Base-by-base conservation (phyloP, 2,329 filamentous ascomycete genomes). In the Dothideomycetes sp. region DNA sequence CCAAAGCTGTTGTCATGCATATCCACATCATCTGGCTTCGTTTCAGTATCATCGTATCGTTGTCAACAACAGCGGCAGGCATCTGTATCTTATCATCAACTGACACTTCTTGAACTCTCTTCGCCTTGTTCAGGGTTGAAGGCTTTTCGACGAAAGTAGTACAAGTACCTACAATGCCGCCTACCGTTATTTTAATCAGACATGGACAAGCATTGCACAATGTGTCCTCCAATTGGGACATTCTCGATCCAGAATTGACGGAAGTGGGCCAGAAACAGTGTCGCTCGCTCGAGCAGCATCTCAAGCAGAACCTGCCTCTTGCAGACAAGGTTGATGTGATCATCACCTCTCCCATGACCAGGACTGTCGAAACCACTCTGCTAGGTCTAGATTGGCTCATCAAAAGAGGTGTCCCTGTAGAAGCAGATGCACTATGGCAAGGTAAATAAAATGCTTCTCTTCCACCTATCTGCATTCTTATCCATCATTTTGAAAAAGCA, bases 391-490 rank as follows among this genome's bases (percentile, higher is more conserved):
- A 72, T 48, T 80, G 71, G 68, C 61, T 82, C 32, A 63, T 76
- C 34, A 66, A 71, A 15, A 60, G 58, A 30, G 73, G 73, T 1
- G 62, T 78, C 15, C 67, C 64, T 32, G 65, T 81, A 17, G 59
- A 71, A 33, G 70, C 73, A 1, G 68, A 76, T 51, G 76, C 79
- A 4, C 67, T 68, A 41, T 83, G 79, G 79, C 79, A 83, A 64
- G 74, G 74, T 77, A 56, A 41, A 52, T 51, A 7, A 24, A 33
- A 12, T 29, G 36, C 12, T 12, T 19, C 11, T 35, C 17, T 19
- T 24, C 25, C 16, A 24, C 6, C 24, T 12, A 5, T 9, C 13
- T 31, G 13, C 28, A 16, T 16, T n/a, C 8, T n/a, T 8, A 10
- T n/a, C 25, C 25, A 28, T n/a, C n/a, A n/a, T n/a, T n/a, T n/a